phyloP scores from a whole-genome alignment of 2,329 filamentous ascomycete genomes.

The Colletotrichum kahawae region DNA sequence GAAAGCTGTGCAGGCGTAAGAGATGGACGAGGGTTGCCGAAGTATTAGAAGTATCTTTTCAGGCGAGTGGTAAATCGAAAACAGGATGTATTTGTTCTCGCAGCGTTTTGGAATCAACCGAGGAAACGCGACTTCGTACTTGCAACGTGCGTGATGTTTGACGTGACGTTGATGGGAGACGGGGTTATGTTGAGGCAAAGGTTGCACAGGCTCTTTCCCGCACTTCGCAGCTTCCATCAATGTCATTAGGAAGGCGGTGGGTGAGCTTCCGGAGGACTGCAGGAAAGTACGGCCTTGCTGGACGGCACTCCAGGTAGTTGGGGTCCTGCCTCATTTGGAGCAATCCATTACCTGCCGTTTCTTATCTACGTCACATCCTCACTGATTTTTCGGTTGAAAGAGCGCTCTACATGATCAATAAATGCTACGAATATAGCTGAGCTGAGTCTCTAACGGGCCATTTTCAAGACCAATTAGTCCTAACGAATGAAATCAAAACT shows the following conservation, averaged over 20 bases:
- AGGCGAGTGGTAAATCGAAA: not conserved
- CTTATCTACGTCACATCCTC: not conserved
- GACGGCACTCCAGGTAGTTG: not conserved
- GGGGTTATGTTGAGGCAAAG: not conserved
- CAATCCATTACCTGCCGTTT: not conserved
- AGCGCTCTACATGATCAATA: too few species aligned
- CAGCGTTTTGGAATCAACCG: not conserved
- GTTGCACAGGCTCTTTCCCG: not conserved
- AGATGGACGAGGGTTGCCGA: not conserved
- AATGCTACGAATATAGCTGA: too few species aligned
- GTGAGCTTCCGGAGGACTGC: not conserved
- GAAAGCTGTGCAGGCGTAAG: constrained; percentile 44
- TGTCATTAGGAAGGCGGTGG: not conserved
- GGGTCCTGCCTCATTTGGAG: not conserved
- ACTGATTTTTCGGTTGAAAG: not conserved
- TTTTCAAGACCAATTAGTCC: too few species aligned
- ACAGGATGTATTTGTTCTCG: not conserved
- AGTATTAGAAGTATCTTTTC: not conserved
- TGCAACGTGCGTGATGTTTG: not conserved
- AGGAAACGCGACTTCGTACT: not conserved
- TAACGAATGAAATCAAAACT: too few species aligned
- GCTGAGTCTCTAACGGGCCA: too few species aligned
- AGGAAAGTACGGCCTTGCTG: not conserved
- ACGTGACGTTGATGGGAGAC: not conserved
- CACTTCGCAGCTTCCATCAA: not conserved